Conservation (phyloP, 2,329 filamentous ascomycete species). For the Geosmithia putterillii region DNA sequence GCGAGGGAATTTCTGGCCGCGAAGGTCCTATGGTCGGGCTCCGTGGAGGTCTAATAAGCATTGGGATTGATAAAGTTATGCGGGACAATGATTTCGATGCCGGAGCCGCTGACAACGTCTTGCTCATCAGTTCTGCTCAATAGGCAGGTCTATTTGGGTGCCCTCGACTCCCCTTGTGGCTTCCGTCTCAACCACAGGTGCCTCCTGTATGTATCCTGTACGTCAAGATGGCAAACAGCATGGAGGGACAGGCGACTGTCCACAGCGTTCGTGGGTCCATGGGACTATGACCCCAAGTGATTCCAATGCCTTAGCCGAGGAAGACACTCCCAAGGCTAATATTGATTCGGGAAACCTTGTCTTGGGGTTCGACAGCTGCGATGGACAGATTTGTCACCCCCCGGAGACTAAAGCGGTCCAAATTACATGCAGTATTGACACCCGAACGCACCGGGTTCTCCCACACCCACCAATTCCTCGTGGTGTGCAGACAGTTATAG, state of each 20-base stretch:
- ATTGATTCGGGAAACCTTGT: constrained; percentile 10
- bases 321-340: constrained; percentile 11
- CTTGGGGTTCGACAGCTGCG: constrained; percentile 19
- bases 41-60: constrained; percentile 33
- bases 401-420: constrained; percentile 14
- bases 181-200: constrained; percentile 69
- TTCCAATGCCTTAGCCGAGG: constrained; percentile 22
- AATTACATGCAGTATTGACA: background rate
- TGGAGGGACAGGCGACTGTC: constrained; percentile 20
- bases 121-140: constrained; percentile 5
- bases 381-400: constrained; percentile 17
- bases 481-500: constrained; percentile 13
- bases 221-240: constrained; percentile 16
- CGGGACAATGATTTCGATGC: background rate
- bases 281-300: constrained; percentile 21
- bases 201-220: constrained; percentile 33
- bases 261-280: constrained; percentile 20
- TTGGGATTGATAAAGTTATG: constrained; percentile 54
- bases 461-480: constrained; percentile 5
- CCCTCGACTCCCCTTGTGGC: constrained; percentile 66
- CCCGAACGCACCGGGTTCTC: background rate
- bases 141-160: constrained; percentile 61
- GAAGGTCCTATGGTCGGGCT: constrained; percentile 21
- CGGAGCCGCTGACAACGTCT: background rate
- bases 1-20: constrained; percentile 23